These are phyloP conservation scores for Aspergillus campestris DNA, from an alignment of 495 filamentous ascomycete genomes.

Conservation along the genomic window DNA sequence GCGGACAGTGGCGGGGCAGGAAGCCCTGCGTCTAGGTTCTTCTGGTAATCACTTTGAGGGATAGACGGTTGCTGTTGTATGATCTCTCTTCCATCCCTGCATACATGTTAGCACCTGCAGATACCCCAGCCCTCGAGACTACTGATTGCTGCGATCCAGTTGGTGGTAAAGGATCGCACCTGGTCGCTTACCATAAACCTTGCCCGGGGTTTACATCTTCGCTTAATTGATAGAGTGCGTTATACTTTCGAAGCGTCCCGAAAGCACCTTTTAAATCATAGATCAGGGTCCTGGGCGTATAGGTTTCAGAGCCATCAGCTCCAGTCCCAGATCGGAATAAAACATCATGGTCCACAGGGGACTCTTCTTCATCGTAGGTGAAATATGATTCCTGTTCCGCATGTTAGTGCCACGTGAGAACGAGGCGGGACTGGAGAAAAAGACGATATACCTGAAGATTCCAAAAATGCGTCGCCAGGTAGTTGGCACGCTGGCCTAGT, in stretches of 20 bases:
- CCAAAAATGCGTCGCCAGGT: constrained; percentile 97
- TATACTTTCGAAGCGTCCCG: constrained; percentile 77
- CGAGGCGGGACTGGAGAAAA: not conserved
- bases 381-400: constrained; percentile 80
- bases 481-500: constrained; percentile 87
- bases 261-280: constrained; percentile 95
- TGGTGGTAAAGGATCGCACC: not conserved
- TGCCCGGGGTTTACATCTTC: constrained; percentile 41
- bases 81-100: constrained; percentile 61
- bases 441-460: constrained; percentile 67
- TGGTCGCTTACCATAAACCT: constrained; percentile 50
- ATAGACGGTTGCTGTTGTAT: constrained; percentile 60
- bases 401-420: not conserved
- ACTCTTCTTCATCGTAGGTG: constrained; percentile 66
- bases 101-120: not conserved
- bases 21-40: constrained; percentile 62
- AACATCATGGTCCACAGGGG: constrained; percentile 80
- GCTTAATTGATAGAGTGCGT: constrained; percentile 74
- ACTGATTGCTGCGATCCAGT: too few relatives aligned
- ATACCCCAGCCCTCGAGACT: too few relatives aligned
- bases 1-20: constrained; percentile 52
- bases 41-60: constrained; percentile 63
- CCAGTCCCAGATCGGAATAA: constrained; percentile 86
- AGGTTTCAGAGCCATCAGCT: constrained; percentile 74
- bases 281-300: constrained; percentile 79